phyloP scores from a whole-genome alignment of 257 asterid genomes.

The Solanum medicagineum region DNA sequence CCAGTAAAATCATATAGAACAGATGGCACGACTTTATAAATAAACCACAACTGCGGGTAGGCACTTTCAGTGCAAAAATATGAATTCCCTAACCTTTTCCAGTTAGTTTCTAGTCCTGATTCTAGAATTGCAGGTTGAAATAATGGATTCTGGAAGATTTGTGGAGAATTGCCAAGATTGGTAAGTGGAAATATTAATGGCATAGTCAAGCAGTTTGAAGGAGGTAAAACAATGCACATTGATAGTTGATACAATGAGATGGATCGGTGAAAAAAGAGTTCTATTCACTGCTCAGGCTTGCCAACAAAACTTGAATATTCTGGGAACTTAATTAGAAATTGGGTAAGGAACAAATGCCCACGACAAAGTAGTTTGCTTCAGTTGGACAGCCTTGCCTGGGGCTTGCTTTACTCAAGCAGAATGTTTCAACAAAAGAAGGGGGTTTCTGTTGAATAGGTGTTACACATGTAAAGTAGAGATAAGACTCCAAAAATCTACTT shows the following conservation, averaged over 20 bases:
- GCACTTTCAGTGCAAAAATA: background rate
- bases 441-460: background rate
- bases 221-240: background rate
- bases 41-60: background rate
- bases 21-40: background rate
- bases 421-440: background rate
- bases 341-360: background rate
- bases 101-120: background rate
- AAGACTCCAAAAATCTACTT: background rate
- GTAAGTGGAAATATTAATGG: background rate
- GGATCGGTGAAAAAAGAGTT: background rate
- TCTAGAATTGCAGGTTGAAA: background rate
- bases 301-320: background rate
- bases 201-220: background rate
- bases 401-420: background rate
- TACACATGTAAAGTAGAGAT: background rate
- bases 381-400: background rate
- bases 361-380: background rate
- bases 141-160: background rate
- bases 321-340: background rate
- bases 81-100: background rate
- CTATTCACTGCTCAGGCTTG: background rate
- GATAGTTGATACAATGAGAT: background rate
- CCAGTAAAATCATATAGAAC: background rate
- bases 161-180: background rate